Conservation (phyloP, 768 basidiomycete genomes). For the Naematelia encephala region DNA sequence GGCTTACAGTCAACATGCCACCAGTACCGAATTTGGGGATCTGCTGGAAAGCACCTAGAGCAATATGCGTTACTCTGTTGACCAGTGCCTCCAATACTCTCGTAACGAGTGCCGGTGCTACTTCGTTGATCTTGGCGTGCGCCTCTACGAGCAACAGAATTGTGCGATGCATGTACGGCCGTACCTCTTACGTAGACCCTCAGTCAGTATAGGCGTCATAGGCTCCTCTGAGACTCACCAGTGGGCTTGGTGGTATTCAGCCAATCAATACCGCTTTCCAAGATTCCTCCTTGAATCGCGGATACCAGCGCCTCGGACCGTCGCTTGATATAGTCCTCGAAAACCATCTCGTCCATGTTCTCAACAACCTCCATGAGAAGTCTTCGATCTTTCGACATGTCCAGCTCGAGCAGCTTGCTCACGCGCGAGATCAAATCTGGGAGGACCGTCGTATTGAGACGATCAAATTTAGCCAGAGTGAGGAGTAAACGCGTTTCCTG, state of each 20-base stretch:
- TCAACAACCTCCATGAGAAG: constrained; percentile 71
- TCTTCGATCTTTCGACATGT: constrained; percentile 71
- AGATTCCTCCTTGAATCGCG: constrained; percentile 73
- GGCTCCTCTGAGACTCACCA: constrained; percentile 56
- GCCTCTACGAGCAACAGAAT: constrained; percentile 84
- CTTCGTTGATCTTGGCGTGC: constrained; percentile 81
- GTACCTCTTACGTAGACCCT: constrained; percentile 63
- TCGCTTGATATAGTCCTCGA: constrained; percentile 79
- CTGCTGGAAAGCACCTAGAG: constrained; percentile 78
- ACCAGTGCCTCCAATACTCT: constrained; percentile 77
- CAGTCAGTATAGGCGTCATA: not conserved
- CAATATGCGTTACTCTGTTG: constrained; percentile 76
- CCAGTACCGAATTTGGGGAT: constrained; percentile 94
- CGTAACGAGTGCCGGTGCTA: constrained; percentile 73
- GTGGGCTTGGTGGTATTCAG: constrained; percentile 87
- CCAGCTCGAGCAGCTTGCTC: constrained; percentile 68
- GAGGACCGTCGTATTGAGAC: constrained; percentile 67
- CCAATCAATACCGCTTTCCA: constrained; percentile 84
- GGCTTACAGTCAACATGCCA: constrained; percentile 87
- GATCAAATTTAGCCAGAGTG: constrained; percentile 81
- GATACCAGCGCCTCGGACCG: constrained; percentile 66
- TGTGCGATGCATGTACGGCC: constrained; percentile 87
- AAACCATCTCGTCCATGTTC: constrained; percentile 82
- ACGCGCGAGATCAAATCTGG: constrained; percentile 77
- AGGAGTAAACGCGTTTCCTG: constrained; percentile 83